Evolutionary conservation across 805 yeast species (phyloP).

Genomic region (Candida namnaoensis): DNA sequence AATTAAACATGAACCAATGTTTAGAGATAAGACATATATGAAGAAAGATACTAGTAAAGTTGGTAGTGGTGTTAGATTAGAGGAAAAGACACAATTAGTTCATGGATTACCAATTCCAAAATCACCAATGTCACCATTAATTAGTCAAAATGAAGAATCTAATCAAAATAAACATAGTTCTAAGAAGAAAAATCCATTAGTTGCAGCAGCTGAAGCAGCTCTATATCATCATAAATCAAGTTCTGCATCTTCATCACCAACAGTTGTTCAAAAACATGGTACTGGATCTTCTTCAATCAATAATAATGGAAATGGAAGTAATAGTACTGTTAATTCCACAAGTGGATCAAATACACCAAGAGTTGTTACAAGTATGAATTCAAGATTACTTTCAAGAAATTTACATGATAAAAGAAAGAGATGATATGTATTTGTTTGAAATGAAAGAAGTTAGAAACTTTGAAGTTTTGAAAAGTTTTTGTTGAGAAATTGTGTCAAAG

Average conservation of each 20-base stretch:
- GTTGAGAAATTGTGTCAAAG: no score
- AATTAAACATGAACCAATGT: background rate
- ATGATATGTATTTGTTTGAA: background rate
- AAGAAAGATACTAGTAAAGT: conserved; percentile 10
- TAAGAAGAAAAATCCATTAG: conserved; percentile 3
- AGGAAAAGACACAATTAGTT: conserved; percentile 12
- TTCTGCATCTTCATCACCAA: background rate
- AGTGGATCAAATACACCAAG: conserved; percentile 9
- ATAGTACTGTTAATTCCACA: conserved; percentile 1
- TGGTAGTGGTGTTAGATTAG: conserved; percentile 17
- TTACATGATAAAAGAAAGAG: conserved; percentile 28
- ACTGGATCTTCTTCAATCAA: background rate
- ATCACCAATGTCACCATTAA: conserved; percentile 1
- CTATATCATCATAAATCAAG: conserved; percentile 2
- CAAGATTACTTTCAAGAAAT: conserved; percentile 52
- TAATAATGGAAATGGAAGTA: background rate
- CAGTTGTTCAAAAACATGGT: no score
- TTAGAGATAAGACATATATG: background rate
- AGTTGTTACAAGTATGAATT: conserved; percentile 46
- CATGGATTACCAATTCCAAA: conserved; percentile 23
- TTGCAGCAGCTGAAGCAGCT: conserved; percentile 19
- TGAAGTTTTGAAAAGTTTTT: no score
- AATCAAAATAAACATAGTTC: background rate
- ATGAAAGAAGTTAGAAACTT: no score
- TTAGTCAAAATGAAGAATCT: background rate